phyloP scores from a whole-genome alignment of 306 rosid genomes.

The Cicer cuneatum region DNA sequence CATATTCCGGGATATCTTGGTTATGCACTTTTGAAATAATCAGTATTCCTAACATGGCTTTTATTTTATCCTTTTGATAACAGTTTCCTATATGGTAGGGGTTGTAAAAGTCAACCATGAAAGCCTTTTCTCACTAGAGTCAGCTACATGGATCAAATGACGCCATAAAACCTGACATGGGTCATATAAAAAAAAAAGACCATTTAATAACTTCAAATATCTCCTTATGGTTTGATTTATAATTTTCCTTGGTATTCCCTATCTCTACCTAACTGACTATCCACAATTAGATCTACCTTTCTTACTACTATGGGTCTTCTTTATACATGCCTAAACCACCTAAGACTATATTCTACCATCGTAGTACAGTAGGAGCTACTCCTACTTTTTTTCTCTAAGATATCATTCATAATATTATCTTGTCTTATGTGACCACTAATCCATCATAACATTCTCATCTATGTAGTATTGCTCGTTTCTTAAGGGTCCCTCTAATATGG shows the following conservation, averaged over 20 bases:
- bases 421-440: neutral
- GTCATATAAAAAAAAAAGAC: neutral
- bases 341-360: neutral
- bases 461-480: neutral
- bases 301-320: neutral
- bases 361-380: neutral
- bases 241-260: neutral
- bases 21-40: neutral
- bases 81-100: neutral
- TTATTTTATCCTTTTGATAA: constrained; percentile 25
- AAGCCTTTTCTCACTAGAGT: neutral
- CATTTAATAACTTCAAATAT: neutral
- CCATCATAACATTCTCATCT: constrained; percentile 1
- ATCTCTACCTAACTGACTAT: neutral
- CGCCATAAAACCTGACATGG: neutral
- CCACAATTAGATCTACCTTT: neutral
- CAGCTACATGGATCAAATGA: neutral
- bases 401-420: neutral
- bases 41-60: neutral
- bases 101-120: neutral
- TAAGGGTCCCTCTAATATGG: too few species aligned
- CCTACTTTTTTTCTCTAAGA: neutral
- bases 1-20: too few species aligned
- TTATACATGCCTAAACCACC: neutral
- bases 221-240: neutral